Conservation (phyloP, 768 basidiomycete genomes). For the Gymnopilus dilepis region DNA sequence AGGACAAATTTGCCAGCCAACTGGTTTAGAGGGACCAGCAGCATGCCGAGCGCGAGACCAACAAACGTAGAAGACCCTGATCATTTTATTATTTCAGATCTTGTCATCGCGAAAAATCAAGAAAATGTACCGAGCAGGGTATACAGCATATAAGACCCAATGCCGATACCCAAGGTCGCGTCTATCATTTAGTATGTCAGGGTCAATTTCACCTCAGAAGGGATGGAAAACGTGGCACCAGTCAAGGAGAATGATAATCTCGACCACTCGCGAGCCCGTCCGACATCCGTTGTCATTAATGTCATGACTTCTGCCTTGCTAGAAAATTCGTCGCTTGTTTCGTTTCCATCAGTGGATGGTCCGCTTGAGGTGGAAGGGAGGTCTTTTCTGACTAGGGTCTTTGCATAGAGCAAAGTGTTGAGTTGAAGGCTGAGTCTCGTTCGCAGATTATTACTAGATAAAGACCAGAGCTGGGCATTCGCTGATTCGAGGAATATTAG, state of each 20-base stretch:
- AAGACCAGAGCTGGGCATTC: slow-evolving; percentile 21
- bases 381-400: slow-evolving; percentile 25
- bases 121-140: slow-evolving; percentile 18
- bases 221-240: background rate
- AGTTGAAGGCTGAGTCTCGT: slow-evolving; percentile 23
- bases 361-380: slow-evolving; percentile 13
- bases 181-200: slow-evolving; percentile 8
- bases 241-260: slow-evolving; percentile 15
- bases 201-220: background rate
- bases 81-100: background rate
- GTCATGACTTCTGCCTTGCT: slow-evolving; percentile 22
- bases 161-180: slow-evolving; percentile 22
- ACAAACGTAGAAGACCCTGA: slow-evolving; percentile 24
- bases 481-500: too few relatives aligned
- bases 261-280: slow-evolving; percentile 9
- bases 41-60: slow-evolving; percentile 20
- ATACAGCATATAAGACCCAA: slow-evolving; percentile 24
- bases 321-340: slow-evolving; percentile 7
- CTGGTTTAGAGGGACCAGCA: slow-evolving; percentile 25
- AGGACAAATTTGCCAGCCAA: slow-evolving; percentile 22
- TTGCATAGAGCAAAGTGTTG: slow-evolving; percentile 23
- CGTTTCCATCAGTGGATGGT: background rate
- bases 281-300: slow-evolving; percentile 20
- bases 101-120: background rate
- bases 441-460: slow-evolving; percentile 18